phyloP scores from a whole-genome alignment of 306 rosid genomes.

The Amphicarpaea edgeworthii region DNA sequence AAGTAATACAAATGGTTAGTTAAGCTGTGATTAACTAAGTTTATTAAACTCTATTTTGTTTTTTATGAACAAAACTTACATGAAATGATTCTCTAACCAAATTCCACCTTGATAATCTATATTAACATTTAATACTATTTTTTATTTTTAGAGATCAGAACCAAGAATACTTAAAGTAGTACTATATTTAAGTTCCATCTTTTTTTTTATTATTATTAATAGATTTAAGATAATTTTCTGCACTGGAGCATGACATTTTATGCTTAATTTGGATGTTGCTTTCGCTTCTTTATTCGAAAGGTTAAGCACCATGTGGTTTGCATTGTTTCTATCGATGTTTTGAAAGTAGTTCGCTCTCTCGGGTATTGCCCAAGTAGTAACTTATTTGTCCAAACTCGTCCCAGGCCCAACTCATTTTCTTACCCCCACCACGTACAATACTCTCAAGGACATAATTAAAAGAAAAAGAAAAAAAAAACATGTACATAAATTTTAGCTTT shows the following conservation, averaged over 20 bases:
- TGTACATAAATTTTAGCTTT: neutral
- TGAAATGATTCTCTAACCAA: no score
- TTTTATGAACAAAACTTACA: neutral
- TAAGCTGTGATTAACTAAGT: no score
- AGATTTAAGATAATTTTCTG: no score
- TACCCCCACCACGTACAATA: neutral
- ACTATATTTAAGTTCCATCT: no score
- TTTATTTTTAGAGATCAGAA: no score
- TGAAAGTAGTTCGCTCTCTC: conserved; percentile 14
- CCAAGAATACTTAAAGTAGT: no score
- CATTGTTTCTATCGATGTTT: neutral
- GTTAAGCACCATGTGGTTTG: conserved; percentile 18
- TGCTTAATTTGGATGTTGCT: conserved; percentile 3
- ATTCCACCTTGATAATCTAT: no score
- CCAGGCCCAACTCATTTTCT: conserved; percentile 16
- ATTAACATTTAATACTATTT: no score
- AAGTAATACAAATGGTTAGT: no score
- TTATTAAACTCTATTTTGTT: no score
- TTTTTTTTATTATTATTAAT: no score
- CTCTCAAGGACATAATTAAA: neutral
- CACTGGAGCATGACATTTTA: no score
- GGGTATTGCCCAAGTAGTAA: conserved; percentile 16
- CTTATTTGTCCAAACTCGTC: neutral
- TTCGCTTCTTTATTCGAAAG: neutral
- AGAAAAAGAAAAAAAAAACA: neutral